phyloP scores from a whole-genome alignment of 2,329 filamentous ascomycete species.

The Aureobasidium uvarum region DNA sequence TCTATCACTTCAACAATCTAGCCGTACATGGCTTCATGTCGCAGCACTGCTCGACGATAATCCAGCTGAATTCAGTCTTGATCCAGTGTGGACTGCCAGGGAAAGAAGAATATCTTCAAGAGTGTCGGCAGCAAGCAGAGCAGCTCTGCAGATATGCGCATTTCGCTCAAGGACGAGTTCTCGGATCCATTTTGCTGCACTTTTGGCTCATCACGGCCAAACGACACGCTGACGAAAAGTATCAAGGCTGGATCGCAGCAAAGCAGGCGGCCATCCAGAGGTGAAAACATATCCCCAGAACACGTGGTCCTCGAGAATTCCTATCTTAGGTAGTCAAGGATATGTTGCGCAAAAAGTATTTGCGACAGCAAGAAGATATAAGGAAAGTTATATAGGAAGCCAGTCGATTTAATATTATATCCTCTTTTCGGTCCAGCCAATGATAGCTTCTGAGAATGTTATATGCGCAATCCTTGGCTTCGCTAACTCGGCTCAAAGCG shows the following conservation, averaged over 20 bases:
- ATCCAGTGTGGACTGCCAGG: conserved; percentile 13
- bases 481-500: neutral
- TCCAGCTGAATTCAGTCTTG: conserved; percentile 14
- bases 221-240: conserved; percentile 4
- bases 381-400: neutral
- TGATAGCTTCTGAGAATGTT: neutral
- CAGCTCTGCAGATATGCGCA: conserved; percentile 16
- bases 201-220: conserved; percentile 23
- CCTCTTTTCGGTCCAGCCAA: neutral
- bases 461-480: neutral
- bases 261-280: conserved; percentile 16
- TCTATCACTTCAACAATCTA: conserved; percentile 16
- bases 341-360: neutral
- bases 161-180: conserved; percentile 1
- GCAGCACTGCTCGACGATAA: conserved; percentile 16
- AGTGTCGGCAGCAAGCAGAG: neutral
- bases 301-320: neutral
- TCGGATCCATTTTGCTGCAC: conserved; percentile 21
- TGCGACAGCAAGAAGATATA: neutral
- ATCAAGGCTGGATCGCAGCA: conserved; percentile 17
- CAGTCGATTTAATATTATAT: neutral
- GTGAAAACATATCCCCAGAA: neutral
- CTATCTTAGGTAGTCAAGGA: neutral
- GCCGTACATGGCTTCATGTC: conserved; percentile 23
- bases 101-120: neutral